Evolutionary conservation across 805 yeast species (phyloP), one percentile per base, ranked within the genome.

Genomic region (Candida ascalaphidarum): DNA sequence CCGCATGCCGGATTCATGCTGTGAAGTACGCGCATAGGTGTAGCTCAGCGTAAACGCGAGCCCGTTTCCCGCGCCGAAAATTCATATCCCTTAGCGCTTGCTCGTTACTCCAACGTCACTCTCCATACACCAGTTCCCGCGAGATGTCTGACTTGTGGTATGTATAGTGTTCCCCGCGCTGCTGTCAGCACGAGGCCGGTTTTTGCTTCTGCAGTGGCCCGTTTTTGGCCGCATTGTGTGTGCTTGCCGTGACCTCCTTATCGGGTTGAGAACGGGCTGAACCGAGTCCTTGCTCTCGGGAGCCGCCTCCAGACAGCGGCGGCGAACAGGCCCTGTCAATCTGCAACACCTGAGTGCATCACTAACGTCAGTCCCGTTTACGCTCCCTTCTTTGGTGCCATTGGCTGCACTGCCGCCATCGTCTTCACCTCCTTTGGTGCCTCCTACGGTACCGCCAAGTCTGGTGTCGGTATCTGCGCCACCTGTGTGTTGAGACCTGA

Each of bases 401-500:
- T 96, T 22, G 98, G 96, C 29, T 88, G 97, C 61, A 85, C 92
- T 5, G 79, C 85, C 26, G 95, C 96, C 28, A 83, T 85, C 83
- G 72, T 84, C 14, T 65, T 89, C 34, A 79, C 94, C 33, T 84
- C 95, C 50, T 79, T 89, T n/a, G 99, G 99, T 37, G 97, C 99
- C 4, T 97, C 97, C 36, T 79, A 86, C 42, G 99, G 98, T 33
- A 89, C 97, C 3, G 97, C 97, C 37, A 92, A 92, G 59, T 82
- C 95, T 25, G 99, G 99, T 34, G 79, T 92, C 39, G 99, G 99
- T 70, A 92, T 92, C 46, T 66, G 96, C 18, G 99, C 97, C 68
- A 86, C 92, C 41, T 96, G 97, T 67, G 81, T 95, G 26, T 92
- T 89, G 64, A 82, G 83, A 53, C 99, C 99, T 9, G 98, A 92